Evolutionary conservation across 164 flowering plant genomes (phyloP).

Genomic region (Litsea cubeba): DNA sequence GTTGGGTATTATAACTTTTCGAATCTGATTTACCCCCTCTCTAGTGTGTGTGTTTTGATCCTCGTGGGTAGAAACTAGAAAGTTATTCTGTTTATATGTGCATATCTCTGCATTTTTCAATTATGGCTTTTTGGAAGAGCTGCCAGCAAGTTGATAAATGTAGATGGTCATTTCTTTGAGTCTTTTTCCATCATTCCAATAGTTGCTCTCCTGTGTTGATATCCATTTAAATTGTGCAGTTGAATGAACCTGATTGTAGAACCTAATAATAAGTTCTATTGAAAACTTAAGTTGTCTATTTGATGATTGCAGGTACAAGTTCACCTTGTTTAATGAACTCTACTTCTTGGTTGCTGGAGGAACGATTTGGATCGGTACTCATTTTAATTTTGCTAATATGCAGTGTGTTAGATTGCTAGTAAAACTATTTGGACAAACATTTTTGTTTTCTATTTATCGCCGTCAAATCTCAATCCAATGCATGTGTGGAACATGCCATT

Average conservation of each 20-base stretch:
- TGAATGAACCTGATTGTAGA: background rate
- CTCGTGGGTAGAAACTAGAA: background rate
- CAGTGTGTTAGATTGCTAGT: background rate
- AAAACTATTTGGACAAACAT: too few relatives aligned
- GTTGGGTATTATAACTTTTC: background rate
- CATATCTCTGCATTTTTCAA: background rate
- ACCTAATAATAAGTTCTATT: background rate
- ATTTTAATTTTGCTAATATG: slow-evolving; percentile 1
- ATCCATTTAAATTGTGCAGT: too few relatives aligned
- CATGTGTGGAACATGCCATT: too few relatives aligned
- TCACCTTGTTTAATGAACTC: slow-evolving; percentile 94
- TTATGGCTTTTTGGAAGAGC: background rate
- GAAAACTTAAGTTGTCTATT: background rate
- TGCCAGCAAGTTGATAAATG: background rate
- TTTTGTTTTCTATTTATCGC: too few relatives aligned
- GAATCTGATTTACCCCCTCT: background rate
- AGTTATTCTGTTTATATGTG: background rate
- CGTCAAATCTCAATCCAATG: too few relatives aligned
- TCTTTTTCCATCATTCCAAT: too few relatives aligned
- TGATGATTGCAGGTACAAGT: slow-evolving; percentile 80
- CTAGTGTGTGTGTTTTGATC: background rate
- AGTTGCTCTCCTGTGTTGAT: too few relatives aligned
- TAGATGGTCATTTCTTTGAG: too few relatives aligned
- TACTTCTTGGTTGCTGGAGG: slow-evolving; percentile 98
- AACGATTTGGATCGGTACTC: slow-evolving; percentile 92